Percentiles rank a stretch among this genome's conserved stretches.
Evolutionary conservation across 192 early-diverging fungal species (phyloP).

Genomic region (Coemansia sp.): DNA sequence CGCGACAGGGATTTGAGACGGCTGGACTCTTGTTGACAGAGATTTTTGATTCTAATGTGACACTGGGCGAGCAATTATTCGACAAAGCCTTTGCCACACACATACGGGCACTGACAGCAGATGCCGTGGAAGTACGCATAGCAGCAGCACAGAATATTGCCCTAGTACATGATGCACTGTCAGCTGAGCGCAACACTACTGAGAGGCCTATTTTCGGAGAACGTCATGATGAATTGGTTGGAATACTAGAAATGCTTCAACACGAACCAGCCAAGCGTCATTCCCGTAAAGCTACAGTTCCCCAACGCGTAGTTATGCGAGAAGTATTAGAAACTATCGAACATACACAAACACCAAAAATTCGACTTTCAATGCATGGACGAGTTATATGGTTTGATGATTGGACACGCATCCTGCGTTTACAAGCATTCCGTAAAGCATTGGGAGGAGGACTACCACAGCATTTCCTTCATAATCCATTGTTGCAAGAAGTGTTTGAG

Average conservation of each 20-base stretch:
- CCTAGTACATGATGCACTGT: constrained; percentile 62
- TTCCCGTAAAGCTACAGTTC: constrained; percentile 56
- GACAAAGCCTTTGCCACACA: constrained; percentile 34
- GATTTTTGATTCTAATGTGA: constrained; percentile 11
- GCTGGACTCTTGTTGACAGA: constrained; percentile 40
- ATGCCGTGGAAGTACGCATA: constrained; percentile 62
- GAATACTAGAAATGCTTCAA: constrained; percentile 55
- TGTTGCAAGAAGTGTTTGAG: constrained; percentile 54
- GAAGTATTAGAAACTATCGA: constrained; percentile 67
- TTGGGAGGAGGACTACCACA: constrained; percentile 43
- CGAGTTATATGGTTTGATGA: constrained; percentile 55
- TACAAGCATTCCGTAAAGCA: constrained; percentile 30
- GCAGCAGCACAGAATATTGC: constrained; percentile 75
- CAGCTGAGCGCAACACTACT: constrained; percentile 6
- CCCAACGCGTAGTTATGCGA: constrained; percentile 64
- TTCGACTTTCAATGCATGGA: constrained; percentile 56
- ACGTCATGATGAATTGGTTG: constrained; percentile 59
- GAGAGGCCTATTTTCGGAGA: constrained; percentile 48
- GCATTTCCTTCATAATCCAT: constrained; percentile 51
- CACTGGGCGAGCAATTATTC: constrained; percentile 35
- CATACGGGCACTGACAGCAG: constrained; percentile 57
- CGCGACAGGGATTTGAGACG: constrained; percentile 32
- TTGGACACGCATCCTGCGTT: constrained; percentile 55
- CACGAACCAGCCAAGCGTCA: constrained; percentile 61
- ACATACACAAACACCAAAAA: constrained; percentile 49